Base-by-base conservation (phyloP, 306 rosid species). In the Alnus rubra region DNA sequence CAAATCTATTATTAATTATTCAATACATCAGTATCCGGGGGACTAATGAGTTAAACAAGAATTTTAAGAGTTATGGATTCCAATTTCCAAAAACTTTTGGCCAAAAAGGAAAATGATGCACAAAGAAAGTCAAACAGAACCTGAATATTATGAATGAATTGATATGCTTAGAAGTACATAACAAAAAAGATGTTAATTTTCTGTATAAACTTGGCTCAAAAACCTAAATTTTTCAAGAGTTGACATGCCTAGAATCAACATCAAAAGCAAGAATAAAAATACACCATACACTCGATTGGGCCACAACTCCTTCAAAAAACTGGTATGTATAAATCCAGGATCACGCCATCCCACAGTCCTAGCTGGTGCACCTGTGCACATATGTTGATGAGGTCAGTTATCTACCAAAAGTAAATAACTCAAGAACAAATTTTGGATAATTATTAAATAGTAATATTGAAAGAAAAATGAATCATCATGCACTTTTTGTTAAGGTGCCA, bases 301-400 rank as follows among this genome's bases (percentile, higher is more conserved):
- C 98, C 98, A 94, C 78, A 94, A 69, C 44, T 91, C 92, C 85
- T 86, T 94, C 73, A 94, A 84, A 81, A 94, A 94, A 82, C 91
- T 83, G 48, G 95, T 92, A 85, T 92, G 98, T 77, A 91, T 91
- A 83, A 77, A 94, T 77, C 97, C 97, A 18, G 98, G 98, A 76
- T 92, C 95, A 74, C 97, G 91, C 98, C 98, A 92, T 79, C 97
- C 98, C 54, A 89, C 95, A 33, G 97, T 91, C 55, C 92, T 89
- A 80, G 97, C 98, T 0, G 97, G 97, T 82, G 97, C 97, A 74
- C 97, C 98, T 94, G 83, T 73, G 76, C 44, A 55, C 51, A 30
- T 16, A 65, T 30, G 44, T 60, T 42, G 42, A 45, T 59, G 73
- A 79, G 75, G 53, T 73, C 74, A 81, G 62, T 35, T 60, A 53